phyloP scores from a whole-genome alignment of 495 filamentous ascomycete species.

The Tuber calosporum region DNA sequence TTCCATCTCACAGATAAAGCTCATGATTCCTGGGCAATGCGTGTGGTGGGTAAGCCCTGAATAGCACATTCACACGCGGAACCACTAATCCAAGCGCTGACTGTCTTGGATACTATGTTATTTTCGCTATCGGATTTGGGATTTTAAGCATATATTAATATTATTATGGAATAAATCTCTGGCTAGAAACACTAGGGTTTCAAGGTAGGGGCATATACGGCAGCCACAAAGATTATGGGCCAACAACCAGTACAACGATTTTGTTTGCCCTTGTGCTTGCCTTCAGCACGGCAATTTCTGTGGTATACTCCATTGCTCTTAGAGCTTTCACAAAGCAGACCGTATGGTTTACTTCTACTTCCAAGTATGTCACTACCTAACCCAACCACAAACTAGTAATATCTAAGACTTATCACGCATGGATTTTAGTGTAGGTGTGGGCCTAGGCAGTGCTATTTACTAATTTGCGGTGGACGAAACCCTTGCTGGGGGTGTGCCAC shows the following conservation, averaged over 20 bases:
- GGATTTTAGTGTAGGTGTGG: constrained; percentile 50
- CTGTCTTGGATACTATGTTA: background rate
- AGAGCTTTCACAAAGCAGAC: constrained; percentile 80
- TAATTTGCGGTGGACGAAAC: constrained; percentile 63
- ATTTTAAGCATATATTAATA: background rate
- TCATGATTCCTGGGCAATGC: background rate
- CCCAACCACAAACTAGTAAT: background rate
- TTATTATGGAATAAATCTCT: too few relatives aligned
- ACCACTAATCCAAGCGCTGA: background rate
- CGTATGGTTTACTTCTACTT: constrained; percentile 74
- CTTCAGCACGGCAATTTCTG: constrained; percentile 66
- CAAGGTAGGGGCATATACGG: background rate
- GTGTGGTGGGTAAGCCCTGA: background rate
- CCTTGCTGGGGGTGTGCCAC: constrained; percentile 79
- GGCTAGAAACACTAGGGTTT: background rate
- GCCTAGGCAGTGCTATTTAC: constrained; percentile 61
- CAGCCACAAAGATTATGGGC: background rate
- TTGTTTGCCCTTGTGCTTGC: constrained; percentile 71
- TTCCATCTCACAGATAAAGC: background rate
- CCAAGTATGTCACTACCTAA: constrained; percentile 45
- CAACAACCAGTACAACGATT: constrained; percentile 62
- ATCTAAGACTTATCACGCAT: constrained; percentile 5
- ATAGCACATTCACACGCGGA: background rate
- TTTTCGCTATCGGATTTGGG: background rate
- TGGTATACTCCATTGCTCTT: constrained; percentile 66